Conservation (phyloP, 257 asterid genomes). For the Solanum etuberosum region DNA sequence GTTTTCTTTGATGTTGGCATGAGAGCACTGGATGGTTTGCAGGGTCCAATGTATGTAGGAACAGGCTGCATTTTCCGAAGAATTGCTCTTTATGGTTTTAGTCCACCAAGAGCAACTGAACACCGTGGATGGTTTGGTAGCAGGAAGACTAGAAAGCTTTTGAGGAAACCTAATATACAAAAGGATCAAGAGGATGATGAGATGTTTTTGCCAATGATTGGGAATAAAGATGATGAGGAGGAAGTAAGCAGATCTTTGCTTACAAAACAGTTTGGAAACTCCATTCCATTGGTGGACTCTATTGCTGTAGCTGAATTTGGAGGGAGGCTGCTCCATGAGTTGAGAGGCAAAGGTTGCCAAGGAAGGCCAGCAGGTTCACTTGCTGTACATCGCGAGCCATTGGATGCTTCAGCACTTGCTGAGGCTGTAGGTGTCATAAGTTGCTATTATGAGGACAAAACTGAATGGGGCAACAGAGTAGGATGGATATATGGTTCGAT, state of each 20-base stretch:
- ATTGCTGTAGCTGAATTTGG: conserved; percentile 86
- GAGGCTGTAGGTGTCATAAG: conserved; percentile 77
- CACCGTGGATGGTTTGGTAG: conserved; percentile 82
- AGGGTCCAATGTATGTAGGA: conserved; percentile 96
- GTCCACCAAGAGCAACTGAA: conserved; percentile 89
- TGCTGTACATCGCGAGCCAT: conserved; percentile 79
- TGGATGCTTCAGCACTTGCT: conserved; percentile 70
- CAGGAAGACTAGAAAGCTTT: conserved; percentile 34
- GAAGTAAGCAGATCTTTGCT: conserved; percentile 30
- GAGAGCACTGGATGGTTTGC: conserved; percentile 91
- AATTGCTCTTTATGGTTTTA: conserved; percentile 74
- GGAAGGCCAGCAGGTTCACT: conserved; percentile 82
- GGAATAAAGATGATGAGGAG: conserved; percentile 34
- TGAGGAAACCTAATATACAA: conserved; percentile 25
- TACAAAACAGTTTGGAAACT: conserved; percentile 64
- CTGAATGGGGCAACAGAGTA: conserved; percentile 87
- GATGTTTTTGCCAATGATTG: conserved; percentile 45
- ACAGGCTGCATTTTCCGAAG: conserved; percentile 86
- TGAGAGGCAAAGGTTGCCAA: conserved; percentile 62
- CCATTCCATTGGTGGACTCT: conserved; percentile 53
- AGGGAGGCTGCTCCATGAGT: conserved; percentile 65
- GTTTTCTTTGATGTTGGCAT: conserved; percentile 87
- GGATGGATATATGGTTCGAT: conserved; percentile 96
- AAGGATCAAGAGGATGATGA: conserved; percentile 39
- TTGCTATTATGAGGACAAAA: conserved; percentile 80